Percentiles rank a stretch among this genome's conserved stretches.
These are phyloP conservation scores for Sporothrix dimorphospora DNA, from an alignment of 2,329 filamentous ascomycete species.

Conservation along the genomic window DNA sequence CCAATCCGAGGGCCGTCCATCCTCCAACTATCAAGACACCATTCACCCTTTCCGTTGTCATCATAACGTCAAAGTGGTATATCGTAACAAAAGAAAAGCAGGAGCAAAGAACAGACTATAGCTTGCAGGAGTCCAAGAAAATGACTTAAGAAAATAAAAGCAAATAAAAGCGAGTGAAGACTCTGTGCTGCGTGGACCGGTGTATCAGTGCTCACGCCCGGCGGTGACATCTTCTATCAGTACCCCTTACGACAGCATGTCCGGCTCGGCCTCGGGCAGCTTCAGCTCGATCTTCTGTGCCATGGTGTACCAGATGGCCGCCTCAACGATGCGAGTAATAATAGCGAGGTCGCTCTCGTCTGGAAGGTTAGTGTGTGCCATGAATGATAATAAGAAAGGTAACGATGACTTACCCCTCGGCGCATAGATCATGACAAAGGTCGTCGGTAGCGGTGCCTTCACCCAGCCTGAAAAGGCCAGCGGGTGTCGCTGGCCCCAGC, in stretches of 20 bases:
- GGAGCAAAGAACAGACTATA: neutral
- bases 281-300: slow-evolving; percentile 48
- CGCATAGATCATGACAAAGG: slow-evolving; percentile 83
- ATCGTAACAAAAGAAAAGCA: slow-evolving; percentile 6
- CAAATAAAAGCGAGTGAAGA: neutral
- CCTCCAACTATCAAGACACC: neutral
- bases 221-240: no score
- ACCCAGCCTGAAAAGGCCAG: slow-evolving; percentile 69
- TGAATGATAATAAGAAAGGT: neutral
- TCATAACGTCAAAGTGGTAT: slow-evolving; percentile 7
- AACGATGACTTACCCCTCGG: slow-evolving; percentile 56
- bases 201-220: neutral
- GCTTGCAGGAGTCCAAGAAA: neutral
- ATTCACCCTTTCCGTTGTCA: neutral
- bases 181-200: neutral
- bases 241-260: neutral
- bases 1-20: no score
- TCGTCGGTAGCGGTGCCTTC: slow-evolving; percentile 68
- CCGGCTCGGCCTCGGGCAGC: slow-evolving; percentile 20
- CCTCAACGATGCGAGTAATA: slow-evolving; percentile 70
- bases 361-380: slow-evolving; percentile 34
- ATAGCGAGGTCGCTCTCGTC: slow-evolving; percentile 68
- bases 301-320: slow-evolving; percentile 69
- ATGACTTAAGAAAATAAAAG: neutral
- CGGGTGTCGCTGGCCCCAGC: slow-evolving; percentile 76